A percentile compares a stretch with the other conserved stretches of the same genome.
Evolutionary conservation across 2,329 filamentous ascomycete genomes (phyloP).

Genomic region (Fusarium subtropicale): DNA sequence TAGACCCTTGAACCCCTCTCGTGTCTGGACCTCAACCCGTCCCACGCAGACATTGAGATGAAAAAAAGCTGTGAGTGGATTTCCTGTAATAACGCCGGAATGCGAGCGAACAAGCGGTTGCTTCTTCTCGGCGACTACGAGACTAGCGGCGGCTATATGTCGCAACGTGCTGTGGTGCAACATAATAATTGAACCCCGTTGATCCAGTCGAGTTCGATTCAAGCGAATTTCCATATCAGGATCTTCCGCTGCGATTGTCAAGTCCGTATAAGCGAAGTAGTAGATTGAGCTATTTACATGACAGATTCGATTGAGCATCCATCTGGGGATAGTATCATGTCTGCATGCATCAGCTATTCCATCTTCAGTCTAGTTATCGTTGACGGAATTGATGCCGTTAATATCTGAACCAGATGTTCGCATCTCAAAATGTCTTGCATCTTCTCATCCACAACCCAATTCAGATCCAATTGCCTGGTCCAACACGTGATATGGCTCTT

Average conservation of each 20-base stretch:
- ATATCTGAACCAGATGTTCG: constrained; percentile 7
- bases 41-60: constrained; percentile 20
- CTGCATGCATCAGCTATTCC: constrained; percentile 25
- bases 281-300: constrained; percentile 29
- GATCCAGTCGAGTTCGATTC: not conserved
- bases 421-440: constrained; percentile 12
- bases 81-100: constrained; percentile 40
- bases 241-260: constrained; percentile 23
- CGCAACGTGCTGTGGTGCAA: constrained; percentile 32
- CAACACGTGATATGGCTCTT: constrained; percentile 38
- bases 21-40: constrained; percentile 25
- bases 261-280: constrained; percentile 3
- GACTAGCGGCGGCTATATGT: constrained; percentile 31
- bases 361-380: constrained; percentile 26
- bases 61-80: constrained; percentile 29
- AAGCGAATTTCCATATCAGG: constrained; percentile 28
- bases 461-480: constrained; percentile 7
- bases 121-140: constrained; percentile 33
- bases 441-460: constrained; percentile 9
- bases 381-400: constrained; percentile 24
- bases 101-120: constrained; percentile 35
- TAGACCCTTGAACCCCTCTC: constrained; percentile 40
- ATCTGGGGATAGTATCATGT: not conserved
- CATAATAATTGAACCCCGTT: constrained; percentile 29
- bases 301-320: not conserved